Percentiles rank a stretch among this genome's conserved stretches.
These are phyloP conservation scores for Haematococcus sp. DNA, from an alignment of 139 green algal species.

Conservation along the genomic window DNA sequence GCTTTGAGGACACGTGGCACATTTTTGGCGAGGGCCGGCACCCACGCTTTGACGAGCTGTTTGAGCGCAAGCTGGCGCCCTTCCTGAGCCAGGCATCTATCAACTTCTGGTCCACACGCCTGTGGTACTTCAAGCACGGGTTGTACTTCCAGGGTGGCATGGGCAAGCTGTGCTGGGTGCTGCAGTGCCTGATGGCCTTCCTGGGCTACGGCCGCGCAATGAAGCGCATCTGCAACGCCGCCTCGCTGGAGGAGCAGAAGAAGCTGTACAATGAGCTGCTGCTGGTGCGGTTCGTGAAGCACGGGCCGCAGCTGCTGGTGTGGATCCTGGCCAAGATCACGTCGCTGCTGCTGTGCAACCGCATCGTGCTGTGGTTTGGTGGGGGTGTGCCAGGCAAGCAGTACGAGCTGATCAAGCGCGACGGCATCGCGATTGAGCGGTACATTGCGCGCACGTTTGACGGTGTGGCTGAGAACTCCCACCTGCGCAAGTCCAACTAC, in stretches of 20 bases:
- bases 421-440: slow-evolving; percentile 80
- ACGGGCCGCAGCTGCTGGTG: slow-evolving; percentile 63
- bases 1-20: slow-evolving; percentile 90
- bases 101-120: slow-evolving; percentile 85
- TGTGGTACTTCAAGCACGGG: slow-evolving; percentile 91
- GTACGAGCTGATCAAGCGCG: slow-evolving; percentile 87
- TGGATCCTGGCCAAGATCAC: slow-evolving; percentile 64
- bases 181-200: slow-evolving; percentile 53
- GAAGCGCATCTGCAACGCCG: slow-evolving; percentile 65
- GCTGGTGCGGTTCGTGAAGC: slow-evolving; percentile 27
- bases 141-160: slow-evolving; percentile 98
- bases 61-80: slow-evolving; percentile 83
- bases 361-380: slow-evolving; percentile 78
- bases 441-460: slow-evolving; percentile 90
- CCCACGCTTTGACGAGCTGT: slow-evolving; percentile 76
- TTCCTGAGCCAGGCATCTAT: slow-evolving; percentile 82
- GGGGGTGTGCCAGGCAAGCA: slow-evolving; percentile 93
- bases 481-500: slow-evolving; percentile 84
- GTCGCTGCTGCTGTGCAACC: slow-evolving; percentile 55
- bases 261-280: slow-evolving; percentile 39
- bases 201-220: slow-evolving; percentile 57
- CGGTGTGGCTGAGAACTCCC: slow-evolving; percentile 61
- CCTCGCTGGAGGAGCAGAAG: slow-evolving; percentile 75
- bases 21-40: slow-evolving; percentile 82
- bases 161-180: slow-evolving; percentile 81